Conservation (phyloP, 2,329 filamentous ascomycete species). For the Exophiala spinifera region DNA sequence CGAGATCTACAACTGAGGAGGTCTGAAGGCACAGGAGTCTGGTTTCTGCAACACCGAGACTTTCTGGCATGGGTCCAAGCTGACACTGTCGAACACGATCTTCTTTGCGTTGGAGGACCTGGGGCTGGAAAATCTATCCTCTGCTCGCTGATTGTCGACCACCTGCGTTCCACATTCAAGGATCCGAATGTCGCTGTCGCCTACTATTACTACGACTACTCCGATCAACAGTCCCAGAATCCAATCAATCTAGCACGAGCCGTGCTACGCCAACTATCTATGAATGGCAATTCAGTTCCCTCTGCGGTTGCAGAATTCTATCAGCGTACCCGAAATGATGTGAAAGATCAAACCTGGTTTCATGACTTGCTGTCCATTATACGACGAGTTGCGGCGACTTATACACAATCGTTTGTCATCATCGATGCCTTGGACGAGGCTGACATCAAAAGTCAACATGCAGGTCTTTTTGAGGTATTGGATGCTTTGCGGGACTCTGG, state of each 20-base stretch:
- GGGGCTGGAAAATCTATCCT: constrained; percentile 28
- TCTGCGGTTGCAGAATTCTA: constrained; percentile 29
- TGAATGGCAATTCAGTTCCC: constrained; percentile 24
- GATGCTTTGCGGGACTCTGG: constrained; percentile 15
- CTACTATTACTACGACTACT: constrained; percentile 35
- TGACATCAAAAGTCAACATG: constrained; percentile 21
- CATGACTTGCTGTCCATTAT: constrained; percentile 25
- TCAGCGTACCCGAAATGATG: constrained; percentile 23
- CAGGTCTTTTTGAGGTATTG: constrained; percentile 24
- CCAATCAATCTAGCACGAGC: constrained; percentile 26
- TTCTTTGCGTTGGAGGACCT: constrained; percentile 26
- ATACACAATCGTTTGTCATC: constrained; percentile 26
- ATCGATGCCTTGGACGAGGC: constrained; percentile 33
- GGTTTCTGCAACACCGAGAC: constrained; percentile 31
- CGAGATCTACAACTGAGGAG: constrained; percentile 26
- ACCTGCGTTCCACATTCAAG: constrained; percentile 18
- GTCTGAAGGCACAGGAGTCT: constrained; percentile 33
- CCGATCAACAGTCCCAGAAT: constrained; percentile 29
- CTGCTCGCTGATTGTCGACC: constrained; percentile 29
- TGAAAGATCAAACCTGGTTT: constrained; percentile 26
- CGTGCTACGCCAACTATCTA: constrained; percentile 31
- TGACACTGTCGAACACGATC: constrained; percentile 12
- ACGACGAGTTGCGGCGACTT: constrained; percentile 23
- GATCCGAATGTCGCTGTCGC: constrained; percentile 24
- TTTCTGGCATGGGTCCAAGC: constrained; percentile 31